Conservation (phyloP, 352 stramenopile genomes). For the Globisporangium cylindrosporum region DNA sequence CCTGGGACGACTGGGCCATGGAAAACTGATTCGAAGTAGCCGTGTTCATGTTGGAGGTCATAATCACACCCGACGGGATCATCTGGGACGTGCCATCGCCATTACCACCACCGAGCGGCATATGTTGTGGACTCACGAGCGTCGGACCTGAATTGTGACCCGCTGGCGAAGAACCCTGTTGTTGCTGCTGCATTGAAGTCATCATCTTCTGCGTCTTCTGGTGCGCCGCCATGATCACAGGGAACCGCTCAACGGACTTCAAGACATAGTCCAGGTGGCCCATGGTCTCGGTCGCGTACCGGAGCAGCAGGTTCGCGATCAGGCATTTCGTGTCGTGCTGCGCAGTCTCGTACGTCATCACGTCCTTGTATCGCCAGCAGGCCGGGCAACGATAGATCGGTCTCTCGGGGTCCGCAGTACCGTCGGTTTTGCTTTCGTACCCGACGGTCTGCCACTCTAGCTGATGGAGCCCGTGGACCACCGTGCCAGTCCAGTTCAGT, state of each 20-base stretch:
- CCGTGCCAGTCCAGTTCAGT: slow-evolving; percentile 62
- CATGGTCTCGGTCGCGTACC: slow-evolving; percentile 79
- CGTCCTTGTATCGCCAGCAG: slow-evolving; percentile 83
- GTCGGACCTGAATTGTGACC: slow-evolving; percentile 15
- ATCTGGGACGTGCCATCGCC: slow-evolving; percentile 39
- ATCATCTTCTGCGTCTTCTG: slow-evolving; percentile 48
- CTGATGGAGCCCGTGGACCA: slow-evolving; percentile 75
- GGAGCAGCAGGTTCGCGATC: slow-evolving; percentile 79
- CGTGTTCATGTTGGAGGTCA: slow-evolving; percentile 54
- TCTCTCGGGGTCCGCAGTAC: slow-evolving; percentile 61
- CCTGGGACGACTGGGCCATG: slow-evolving; percentile 34
- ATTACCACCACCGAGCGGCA: slow-evolving; percentile 28
- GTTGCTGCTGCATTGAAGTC: slow-evolving; percentile 27
- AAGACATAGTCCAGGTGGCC: slow-evolving; percentile 73
- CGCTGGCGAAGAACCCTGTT: slow-evolving; percentile 13
- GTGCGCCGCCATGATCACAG: slow-evolving; percentile 54
- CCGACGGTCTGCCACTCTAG: slow-evolving; percentile 80
- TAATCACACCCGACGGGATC: slow-evolving; percentile 65
- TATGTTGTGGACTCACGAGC: slow-evolving; percentile 51
- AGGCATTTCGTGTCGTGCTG: slow-evolving; percentile 83
- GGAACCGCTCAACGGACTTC: slow-evolving; percentile 74
- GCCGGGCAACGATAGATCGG: slow-evolving; percentile 81
- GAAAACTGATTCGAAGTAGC: slow-evolving; percentile 51
- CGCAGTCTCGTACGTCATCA: slow-evolving; percentile 81
- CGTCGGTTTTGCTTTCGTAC: slow-evolving; percentile 75